Evolutionary conservation across 768 basidiomycete genomes (phyloP).

Genomic region (Auricularia heimuer): DNA sequence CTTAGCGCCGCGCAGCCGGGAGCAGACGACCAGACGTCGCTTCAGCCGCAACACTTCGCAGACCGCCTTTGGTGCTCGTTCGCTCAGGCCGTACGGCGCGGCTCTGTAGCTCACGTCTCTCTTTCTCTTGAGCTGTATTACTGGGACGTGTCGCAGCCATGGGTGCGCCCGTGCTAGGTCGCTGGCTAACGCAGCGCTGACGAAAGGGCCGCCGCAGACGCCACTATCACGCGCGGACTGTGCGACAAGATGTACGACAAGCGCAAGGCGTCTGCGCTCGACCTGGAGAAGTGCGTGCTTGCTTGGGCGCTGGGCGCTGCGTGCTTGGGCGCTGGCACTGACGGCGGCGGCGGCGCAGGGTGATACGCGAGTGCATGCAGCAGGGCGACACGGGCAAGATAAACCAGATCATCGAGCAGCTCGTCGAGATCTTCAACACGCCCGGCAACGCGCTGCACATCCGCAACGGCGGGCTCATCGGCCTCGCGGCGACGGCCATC

Average conservation of each 20-base stretch:
- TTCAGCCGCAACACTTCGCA: no score
- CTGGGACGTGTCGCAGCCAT: background rate
- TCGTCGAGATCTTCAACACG: slow-evolving; percentile 89
- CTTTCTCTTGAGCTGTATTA: no score
- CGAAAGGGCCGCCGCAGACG: slow-evolving; percentile 34
- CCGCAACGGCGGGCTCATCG: slow-evolving; percentile 91
- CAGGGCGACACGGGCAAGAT: slow-evolving; percentile 77
- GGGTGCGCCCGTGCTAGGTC: background rate
- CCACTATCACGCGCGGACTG: slow-evolving; percentile 66
- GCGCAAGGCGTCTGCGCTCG: slow-evolving; percentile 88
- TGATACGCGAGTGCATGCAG: slow-evolving; percentile 74
- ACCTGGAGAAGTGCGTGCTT: slow-evolving; percentile 77
- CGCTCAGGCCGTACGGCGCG: no score
- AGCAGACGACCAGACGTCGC: no score
- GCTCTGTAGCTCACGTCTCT: no score
- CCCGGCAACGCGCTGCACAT: slow-evolving; percentile 75
- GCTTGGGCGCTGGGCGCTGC: slow-evolving; percentile 1
- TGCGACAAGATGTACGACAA: slow-evolving; percentile 96
- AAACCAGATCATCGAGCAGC: slow-evolving; percentile 81
- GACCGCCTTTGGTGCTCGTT: no score
- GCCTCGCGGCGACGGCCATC: slow-evolving; percentile 94
- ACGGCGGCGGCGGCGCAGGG: slow-evolving; percentile 14
- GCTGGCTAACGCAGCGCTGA: background rate
- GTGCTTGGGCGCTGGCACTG: slow-evolving; percentile 1
- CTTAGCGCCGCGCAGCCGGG: no score